Conservation (phyloP, 1,139 yeast species). For the Magnusiomyces tetraspermus region DNA sequence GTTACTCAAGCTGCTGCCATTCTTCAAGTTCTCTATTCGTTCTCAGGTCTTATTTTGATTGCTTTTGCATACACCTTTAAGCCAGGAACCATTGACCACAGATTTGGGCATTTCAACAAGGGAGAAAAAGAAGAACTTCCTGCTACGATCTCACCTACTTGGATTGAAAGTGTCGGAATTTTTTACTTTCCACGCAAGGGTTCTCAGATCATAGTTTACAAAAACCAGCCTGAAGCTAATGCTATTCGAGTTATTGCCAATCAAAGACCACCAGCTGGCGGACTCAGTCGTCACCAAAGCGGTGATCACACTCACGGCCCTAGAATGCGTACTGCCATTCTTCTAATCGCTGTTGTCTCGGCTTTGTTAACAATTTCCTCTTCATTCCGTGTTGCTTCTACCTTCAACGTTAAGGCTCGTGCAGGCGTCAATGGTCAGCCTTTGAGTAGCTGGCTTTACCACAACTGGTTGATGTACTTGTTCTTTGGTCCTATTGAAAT, state of each 20-base stretch:
- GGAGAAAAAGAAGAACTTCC: constrained; percentile 21
- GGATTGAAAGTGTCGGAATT: constrained; percentile 59
- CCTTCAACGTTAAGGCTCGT: constrained; percentile 36
- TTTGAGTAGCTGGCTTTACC: constrained; percentile 36
- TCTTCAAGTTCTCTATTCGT: constrained; percentile 49
- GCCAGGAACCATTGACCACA: constrained; percentile 48
- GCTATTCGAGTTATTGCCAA: constrained; percentile 39
- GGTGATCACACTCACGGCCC: constrained; percentile 37
- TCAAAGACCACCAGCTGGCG: constrained; percentile 33
- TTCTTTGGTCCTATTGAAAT: constrained; percentile 60
- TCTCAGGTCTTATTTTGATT: constrained; percentile 45
- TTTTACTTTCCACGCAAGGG: constrained; percentile 31
- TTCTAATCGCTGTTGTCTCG: constrained; percentile 44
- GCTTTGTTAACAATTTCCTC: constrained; percentile 48
- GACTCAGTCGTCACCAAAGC: constrained; percentile 28
- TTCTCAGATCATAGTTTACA: constrained; percentile 22
- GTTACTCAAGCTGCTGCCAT: constrained; percentile 53
- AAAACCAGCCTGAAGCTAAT: constrained; percentile 38
- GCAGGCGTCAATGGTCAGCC: constrained; percentile 23
- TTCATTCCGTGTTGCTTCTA: constrained; percentile 47
- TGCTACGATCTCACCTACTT: constrained; percentile 63
- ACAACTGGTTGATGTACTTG: constrained; percentile 55
- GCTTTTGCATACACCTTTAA: constrained; percentile 45
- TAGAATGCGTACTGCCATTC: constrained; percentile 36
- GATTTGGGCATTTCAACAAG: constrained; percentile 31